These are phyloP conservation scores for Fusarium aywerte DNA, from an alignment of 2,329 filamentous ascomycete species.

Conservation along the genomic window DNA sequence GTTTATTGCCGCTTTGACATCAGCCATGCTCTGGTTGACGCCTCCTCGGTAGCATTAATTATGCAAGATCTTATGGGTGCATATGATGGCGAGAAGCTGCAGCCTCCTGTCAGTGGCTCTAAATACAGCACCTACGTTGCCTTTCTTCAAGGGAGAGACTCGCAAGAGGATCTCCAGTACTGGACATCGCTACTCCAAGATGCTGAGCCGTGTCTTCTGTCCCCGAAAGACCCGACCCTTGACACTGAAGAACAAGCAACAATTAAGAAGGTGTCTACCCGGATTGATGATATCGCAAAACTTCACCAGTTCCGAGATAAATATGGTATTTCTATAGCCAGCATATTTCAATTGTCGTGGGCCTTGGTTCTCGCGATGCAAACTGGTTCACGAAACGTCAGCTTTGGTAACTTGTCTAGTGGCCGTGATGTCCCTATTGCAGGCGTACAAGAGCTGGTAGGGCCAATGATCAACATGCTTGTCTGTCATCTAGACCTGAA, in stretches of 20 bases:
- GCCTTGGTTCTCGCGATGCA: slow-evolving; percentile 1
- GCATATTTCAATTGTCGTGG: not conserved
- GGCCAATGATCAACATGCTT: slow-evolving; percentile 6
- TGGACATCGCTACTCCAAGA: not conserved
- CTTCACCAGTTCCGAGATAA: not conserved
- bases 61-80: not conserved
- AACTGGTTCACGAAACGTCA: not conserved
- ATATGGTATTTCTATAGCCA: not conserved
- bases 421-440: not conserved
- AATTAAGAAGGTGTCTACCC: not conserved
- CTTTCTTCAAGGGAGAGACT: not conserved
- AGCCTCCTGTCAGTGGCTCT: not conserved
- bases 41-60: not conserved
- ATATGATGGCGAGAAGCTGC: not conserved
- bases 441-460: not conserved
- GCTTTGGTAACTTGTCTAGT: slow-evolving; percentile 2
- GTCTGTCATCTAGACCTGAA: not conserved
- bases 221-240: not conserved
- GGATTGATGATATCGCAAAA: not conserved
- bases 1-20: not conserved
- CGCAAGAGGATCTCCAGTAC: not conserved
- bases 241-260: not conserved
- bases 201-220: not conserved
- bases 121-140: not conserved
- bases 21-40: not conserved